phyloP scores from a whole-genome alignment of 2,329 filamentous ascomycete genomes.

The Dactylella cylindrospora region DNA sequence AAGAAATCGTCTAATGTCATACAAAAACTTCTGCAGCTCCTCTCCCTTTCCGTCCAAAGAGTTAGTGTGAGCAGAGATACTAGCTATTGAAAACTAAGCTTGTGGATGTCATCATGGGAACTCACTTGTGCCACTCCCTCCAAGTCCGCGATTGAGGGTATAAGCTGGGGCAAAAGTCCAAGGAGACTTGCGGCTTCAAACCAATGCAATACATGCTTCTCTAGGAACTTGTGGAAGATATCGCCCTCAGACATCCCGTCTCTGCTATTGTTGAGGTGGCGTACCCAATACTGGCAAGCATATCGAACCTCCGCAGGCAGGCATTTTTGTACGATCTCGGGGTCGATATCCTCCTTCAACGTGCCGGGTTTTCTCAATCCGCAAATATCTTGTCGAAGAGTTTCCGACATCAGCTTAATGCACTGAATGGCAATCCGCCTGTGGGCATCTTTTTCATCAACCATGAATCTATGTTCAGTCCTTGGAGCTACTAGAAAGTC shows the following conservation, averaged over 20 bases:
- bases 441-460: constrained; percentile 18
- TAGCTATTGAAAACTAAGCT: no score
- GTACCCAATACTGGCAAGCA: constrained; percentile 52
- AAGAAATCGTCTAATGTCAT: no score
- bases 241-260: constrained; percentile 49
- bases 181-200: constrained; percentile 51
- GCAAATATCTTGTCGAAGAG: constrained; percentile 50
- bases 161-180: no score
- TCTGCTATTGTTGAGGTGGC: constrained; percentile 49
- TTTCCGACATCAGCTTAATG: constrained; percentile 53
- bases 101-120: no score
- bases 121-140: no score
- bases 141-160: no score
- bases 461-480: constrained; percentile 9
- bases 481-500: constrained; percentile 13
- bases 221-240: constrained; percentile 50
- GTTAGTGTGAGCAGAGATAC: no score
- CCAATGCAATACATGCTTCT: constrained; percentile 52
- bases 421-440: constrained; percentile 7
- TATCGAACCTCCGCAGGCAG: constrained; percentile 52
- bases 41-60: no score
- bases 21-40: no score
- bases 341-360: constrained; percentile 42
- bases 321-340: constrained; percentile 45
- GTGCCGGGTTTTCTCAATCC: constrained; percentile 32